These are phyloP conservation scores for Pseudopediastrum boryanum DNA, from an alignment of 139 green algal species.

Conservation along the genomic window DNA sequence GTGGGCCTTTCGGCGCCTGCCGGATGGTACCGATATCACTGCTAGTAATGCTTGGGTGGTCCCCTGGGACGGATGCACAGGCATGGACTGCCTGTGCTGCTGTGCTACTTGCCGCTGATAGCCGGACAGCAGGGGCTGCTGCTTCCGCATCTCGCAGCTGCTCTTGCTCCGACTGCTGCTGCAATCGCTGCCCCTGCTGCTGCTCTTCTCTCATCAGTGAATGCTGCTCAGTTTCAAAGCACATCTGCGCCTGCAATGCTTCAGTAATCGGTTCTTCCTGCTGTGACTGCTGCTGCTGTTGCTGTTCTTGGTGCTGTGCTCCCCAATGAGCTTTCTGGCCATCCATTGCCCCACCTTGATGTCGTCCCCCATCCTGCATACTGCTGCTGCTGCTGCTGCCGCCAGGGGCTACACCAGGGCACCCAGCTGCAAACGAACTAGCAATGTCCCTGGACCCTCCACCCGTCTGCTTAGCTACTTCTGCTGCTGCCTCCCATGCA, in stretches of 20 bases:
- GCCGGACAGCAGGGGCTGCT: neutral
- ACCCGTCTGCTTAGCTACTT: no score
- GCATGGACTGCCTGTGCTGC: neutral
- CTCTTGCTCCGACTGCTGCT: slow-evolving; percentile 4
- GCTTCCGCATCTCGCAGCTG: slow-evolving; percentile 11
- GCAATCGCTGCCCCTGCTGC: neutral
- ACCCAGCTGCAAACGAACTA: no score
- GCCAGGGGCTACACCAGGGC: neutral
- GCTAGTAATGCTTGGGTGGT: neutral
- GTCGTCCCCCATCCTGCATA: neutral
- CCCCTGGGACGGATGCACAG: neutral
- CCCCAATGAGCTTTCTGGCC: no score
- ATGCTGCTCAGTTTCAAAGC: neutral
- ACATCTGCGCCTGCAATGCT: neutral
- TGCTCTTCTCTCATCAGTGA: neutral
- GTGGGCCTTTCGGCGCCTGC: neutral
- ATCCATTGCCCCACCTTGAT: neutral
- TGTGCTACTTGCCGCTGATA: neutral
- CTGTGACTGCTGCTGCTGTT: no score
- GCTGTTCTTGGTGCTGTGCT: no score
- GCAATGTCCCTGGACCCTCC: no score
- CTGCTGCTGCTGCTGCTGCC: neutral
- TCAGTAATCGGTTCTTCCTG: neutral
- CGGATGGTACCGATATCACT: neutral
- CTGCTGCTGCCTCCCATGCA: neutral